Conservation (phyloP, 257 asterid genomes). For the Knoxia roxburghii region DNA sequence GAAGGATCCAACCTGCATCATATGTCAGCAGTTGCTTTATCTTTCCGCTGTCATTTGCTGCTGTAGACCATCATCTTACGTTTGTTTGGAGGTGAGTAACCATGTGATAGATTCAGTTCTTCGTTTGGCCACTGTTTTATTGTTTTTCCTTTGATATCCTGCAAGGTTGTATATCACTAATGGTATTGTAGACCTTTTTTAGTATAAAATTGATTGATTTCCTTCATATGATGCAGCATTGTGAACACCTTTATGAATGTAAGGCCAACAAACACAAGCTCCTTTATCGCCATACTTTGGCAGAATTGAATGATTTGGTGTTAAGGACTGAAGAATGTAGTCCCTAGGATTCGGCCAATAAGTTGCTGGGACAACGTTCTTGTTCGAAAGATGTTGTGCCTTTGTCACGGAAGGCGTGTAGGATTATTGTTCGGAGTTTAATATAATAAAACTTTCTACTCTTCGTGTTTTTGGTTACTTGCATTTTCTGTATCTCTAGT, state of each 20-base stretch:
- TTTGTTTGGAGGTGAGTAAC: conserved; percentile 82
- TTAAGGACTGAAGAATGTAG: conserved; percentile 35
- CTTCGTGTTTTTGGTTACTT: neutral
- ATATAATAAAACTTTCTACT: neutral
- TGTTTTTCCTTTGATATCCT: neutral
- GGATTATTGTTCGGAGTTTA: no score
- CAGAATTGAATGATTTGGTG: conserved; percentile 65
- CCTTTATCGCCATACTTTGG: conserved; percentile 74
- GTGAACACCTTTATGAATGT: conserved; percentile 93
- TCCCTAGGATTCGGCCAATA: conserved; percentile 35
- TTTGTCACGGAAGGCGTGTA: conserved; percentile 62
- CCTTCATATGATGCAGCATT: conserved; percentile 58
- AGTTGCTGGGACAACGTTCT: conserved; percentile 31
- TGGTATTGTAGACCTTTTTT: neutral
- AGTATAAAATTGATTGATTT: conserved; percentile 12
- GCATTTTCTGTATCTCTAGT: neutral
- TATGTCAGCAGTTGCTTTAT: conserved; percentile 80
- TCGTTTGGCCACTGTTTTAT: neutral
- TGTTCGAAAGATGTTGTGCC: conserved; percentile 35
- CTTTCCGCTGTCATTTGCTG: conserved; percentile 84
- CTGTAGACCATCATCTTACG: conserved; percentile 78
- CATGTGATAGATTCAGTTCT: neutral
- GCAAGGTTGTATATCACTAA: neutral
- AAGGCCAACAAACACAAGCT: conserved; percentile 62
- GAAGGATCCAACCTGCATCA: conserved; percentile 86